A percentile compares a stretch with the other conserved stretches of the same genome.
These are phyloP conservation scores for Penicillium goetzii DNA, from an alignment of 495 filamentous ascomycete species.

Conservation along the genomic window DNA sequence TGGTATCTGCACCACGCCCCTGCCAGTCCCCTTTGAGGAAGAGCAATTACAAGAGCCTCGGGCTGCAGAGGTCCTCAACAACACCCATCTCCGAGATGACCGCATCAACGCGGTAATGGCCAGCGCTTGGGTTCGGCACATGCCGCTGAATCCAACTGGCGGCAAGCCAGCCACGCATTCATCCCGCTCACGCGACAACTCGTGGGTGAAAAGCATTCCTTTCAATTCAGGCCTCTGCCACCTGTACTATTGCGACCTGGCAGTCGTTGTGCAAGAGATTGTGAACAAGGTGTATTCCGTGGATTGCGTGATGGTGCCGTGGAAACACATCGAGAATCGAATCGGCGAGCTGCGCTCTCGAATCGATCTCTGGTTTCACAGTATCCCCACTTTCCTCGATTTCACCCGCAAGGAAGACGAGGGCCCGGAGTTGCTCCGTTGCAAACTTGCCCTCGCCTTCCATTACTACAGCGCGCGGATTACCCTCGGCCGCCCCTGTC, in stretches of 20 bases:
- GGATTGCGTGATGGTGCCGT: slow-evolving; percentile 52
- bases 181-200: slow-evolving; percentile 28
- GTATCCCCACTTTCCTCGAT: slow-evolving; percentile 53
- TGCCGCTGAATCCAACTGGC: slow-evolving; percentile 41
- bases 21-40: slow-evolving; percentile 62
- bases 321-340: slow-evolving; percentile 61
- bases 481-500: slow-evolving; percentile 61
- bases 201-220: slow-evolving; percentile 41
- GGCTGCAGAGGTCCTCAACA: slow-evolving; percentile 38
- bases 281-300: slow-evolving; percentile 61
- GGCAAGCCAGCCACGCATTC: slow-evolving; percentile 32
- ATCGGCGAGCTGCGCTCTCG: slow-evolving; percentile 54
- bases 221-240: slow-evolving; percentile 50
- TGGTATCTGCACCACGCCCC: slow-evolving; percentile 61
- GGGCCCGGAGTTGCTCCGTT: slow-evolving; percentile 32
- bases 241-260: slow-evolving; percentile 52
- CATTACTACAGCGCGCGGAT: slow-evolving; percentile 60
- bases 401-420: slow-evolving; percentile 42
- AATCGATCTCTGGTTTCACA: slow-evolving; percentile 57
- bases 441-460: slow-evolving; percentile 52
- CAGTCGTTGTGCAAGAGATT: slow-evolving; percentile 57
- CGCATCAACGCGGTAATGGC: slow-evolving; percentile 42
- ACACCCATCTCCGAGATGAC: slow-evolving; percentile 40
- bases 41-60: slow-evolving; percentile 44
- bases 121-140: slow-evolving; percentile 42